Evolutionary conservation across 2,329 filamentous ascomycete species (phyloP).

Genomic region (Neurospora sp.): DNA sequence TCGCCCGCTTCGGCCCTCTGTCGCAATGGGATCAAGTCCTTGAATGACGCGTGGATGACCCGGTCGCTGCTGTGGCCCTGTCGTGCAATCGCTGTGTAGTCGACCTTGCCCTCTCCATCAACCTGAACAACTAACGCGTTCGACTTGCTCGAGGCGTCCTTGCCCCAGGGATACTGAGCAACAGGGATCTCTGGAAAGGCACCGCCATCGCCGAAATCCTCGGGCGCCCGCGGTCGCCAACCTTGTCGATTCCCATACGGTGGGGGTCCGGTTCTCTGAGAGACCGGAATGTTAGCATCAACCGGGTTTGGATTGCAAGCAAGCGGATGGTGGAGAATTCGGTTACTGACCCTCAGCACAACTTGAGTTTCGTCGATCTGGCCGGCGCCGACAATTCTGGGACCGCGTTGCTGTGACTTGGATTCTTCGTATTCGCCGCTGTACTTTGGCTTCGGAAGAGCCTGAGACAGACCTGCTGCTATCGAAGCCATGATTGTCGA

Average conservation of each 20-base stretch:
- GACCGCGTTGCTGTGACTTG: slow-evolving; percentile 62
- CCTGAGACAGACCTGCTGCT: slow-evolving; percentile 62
- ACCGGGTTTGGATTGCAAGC: background rate
- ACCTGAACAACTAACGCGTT: slow-evolving; percentile 92
- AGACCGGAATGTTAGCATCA: slow-evolving; percentile 10
- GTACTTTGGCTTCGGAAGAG: slow-evolving; percentile 84
- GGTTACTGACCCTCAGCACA: slow-evolving; percentile 54
- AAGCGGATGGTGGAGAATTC: background rate
- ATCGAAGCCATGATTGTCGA: slow-evolving; percentile 50
- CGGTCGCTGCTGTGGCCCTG: slow-evolving; percentile 77
- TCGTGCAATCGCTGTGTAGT: slow-evolving; percentile 89
- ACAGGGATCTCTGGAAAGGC: slow-evolving; percentile 91
- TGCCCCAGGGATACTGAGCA: slow-evolving; percentile 90
- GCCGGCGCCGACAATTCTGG: slow-evolving; percentile 69
- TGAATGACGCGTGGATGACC: slow-evolving; percentile 91
- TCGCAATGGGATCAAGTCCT: slow-evolving; percentile 86
- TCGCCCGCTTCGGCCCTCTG: slow-evolving; percentile 91
- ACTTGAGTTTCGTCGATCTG: slow-evolving; percentile 80
- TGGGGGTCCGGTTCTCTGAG: slow-evolving; percentile 68
- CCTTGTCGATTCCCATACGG: slow-evolving; percentile 76
- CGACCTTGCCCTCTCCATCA: slow-evolving; percentile 82
- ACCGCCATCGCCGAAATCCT: slow-evolving; percentile 94
- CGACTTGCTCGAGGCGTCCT: slow-evolving; percentile 64
- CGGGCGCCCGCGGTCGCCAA: slow-evolving; percentile 81
- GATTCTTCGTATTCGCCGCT: slow-evolving; percentile 81